These are phyloP conservation scores for Xylaria grammica DNA, from an alignment of 495 filamentous ascomycete genomes.

Conservation along the genomic window DNA sequence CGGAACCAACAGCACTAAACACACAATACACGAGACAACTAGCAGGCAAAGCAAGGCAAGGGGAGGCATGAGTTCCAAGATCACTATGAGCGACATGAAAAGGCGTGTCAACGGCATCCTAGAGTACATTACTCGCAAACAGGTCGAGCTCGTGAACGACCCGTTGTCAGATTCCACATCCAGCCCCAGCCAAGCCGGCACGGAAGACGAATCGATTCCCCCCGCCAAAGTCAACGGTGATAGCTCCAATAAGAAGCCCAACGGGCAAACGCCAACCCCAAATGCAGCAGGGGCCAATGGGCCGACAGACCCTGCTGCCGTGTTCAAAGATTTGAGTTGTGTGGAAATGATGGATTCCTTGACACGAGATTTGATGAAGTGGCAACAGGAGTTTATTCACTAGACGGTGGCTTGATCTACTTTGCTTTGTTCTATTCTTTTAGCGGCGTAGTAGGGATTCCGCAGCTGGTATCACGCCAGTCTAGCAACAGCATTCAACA, in stretches of 20 bases:
- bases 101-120: constrained; percentile 80
- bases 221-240: constrained; percentile 43
- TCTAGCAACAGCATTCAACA: constrained; percentile 12
- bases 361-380: constrained; percentile 75
- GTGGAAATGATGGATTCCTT: constrained; percentile 84
- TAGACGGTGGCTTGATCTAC: constrained; percentile 23
- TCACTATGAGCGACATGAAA: constrained; percentile 92
- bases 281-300: constrained; percentile 24
- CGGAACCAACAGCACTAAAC: constrained; percentile 33
- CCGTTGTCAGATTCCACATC: constrained; percentile 31
- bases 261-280: constrained; percentile 26
- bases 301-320: constrained; percentile 35
- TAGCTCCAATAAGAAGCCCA: constrained; percentile 4
- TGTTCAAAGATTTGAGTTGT: constrained; percentile 72
- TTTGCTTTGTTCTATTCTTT: constrained; percentile 10
- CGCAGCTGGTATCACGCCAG: constrained; percentile 24
- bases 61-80: constrained; percentile 61
- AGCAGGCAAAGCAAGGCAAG: constrained; percentile 45
- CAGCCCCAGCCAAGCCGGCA: constrained; percentile 23
- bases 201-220: constrained; percentile 18
- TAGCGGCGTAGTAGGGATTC: constrained; percentile 8
- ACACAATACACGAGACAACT: constrained; percentile 29
- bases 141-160: constrained; percentile 79
- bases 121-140: constrained; percentile 88
- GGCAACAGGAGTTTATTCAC: constrained; percentile 66